Percentiles rank a stretch among this genome's conserved stretches.
Evolutionary conservation across 2,329 filamentous ascomycete genomes (phyloP).

Genomic region (Diaporthe ilicicola): DNA sequence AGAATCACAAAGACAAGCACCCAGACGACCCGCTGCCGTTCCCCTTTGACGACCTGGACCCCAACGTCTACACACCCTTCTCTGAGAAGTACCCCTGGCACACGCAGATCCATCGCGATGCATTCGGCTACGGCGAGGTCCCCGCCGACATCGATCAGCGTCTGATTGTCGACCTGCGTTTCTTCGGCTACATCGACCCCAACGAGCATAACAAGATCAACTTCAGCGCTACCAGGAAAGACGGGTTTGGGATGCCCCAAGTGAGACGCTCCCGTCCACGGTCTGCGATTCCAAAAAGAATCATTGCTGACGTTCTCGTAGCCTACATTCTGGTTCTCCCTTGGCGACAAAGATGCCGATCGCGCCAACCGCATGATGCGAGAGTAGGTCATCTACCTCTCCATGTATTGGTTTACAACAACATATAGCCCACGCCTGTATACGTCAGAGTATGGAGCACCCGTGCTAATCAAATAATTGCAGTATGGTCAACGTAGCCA

Average conservation of each 20-base stretch:
- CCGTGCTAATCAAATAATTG: neutral
- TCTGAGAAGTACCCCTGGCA: conserved; percentile 37
- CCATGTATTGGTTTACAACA: neutral
- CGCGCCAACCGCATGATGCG: conserved; percentile 37
- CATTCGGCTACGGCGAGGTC: conserved; percentile 38
- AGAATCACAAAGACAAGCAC: neutral
- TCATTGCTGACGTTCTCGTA: conserved; percentile 25
- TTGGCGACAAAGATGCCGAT: conserved; percentile 28
- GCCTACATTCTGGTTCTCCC: conserved; percentile 36
- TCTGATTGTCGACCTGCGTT: conserved; percentile 37
- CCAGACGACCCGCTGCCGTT: conserved; percentile 31
- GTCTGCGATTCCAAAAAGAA: neutral
- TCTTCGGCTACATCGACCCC: conserved; percentile 34
- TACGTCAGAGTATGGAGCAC: neutral
- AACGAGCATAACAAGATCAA: conserved; percentile 30
- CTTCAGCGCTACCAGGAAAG: neutral
- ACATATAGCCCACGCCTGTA: too few species aligned
- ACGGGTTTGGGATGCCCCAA: conserved; percentile 11
- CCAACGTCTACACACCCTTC: conserved; percentile 34
- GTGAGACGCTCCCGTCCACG: neutral
- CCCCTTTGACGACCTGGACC: conserved; percentile 34
- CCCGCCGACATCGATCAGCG: conserved; percentile 36
- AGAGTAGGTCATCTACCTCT: conserved; percentile 34
- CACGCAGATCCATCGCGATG: conserved; percentile 41
- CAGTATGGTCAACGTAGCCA: conserved; percentile 36